These are phyloP conservation scores for Limonium bicolor DNA, from an alignment of 148 eudicot genomes.

Conservation along the genomic window DNA sequence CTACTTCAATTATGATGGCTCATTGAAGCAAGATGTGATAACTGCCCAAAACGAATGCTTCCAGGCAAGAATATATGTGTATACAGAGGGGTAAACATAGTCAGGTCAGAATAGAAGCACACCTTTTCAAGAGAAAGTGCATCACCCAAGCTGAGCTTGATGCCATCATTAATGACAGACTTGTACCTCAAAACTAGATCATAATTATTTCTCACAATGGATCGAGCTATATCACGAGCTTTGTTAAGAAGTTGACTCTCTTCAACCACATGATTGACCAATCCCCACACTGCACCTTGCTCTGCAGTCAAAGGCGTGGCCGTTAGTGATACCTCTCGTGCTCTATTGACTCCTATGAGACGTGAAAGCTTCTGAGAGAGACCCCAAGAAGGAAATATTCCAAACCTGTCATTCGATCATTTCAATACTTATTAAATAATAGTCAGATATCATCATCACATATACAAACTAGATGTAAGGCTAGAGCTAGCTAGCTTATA, in stretches of 20 bases:
- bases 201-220: slow-evolving; percentile 60
- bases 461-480: too few relatives aligned
- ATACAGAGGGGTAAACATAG: too few relatives aligned
- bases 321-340: slow-evolving; percentile 69
- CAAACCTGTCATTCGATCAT: too few relatives aligned
- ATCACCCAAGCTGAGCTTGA: slow-evolving; percentile 55
- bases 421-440: too few relatives aligned
- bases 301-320: slow-evolving; percentile 70
- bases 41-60: too few relatives aligned
- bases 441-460: too few relatives aligned
- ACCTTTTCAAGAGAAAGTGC: slow-evolving; percentile 89
- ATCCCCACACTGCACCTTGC: slow-evolving; percentile 68
- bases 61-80: too few relatives aligned
- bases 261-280: slow-evolving; percentile 81
- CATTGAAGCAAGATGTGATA: too few relatives aligned
- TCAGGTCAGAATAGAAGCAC: too few relatives aligned
- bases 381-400: slow-evolving; percentile 99
- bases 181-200: slow-evolving; percentile 83
- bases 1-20: too few relatives aligned
- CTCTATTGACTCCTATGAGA: slow-evolving; percentile 66
- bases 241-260: slow-evolving; percentile 47
- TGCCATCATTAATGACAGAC: slow-evolving; percentile 77
- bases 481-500: too few relatives aligned
- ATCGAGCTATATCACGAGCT: slow-evolving; percentile 63
- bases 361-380: slow-evolving; percentile 96